Evolutionary conservation across 257 asterid species (phyloP), one percentile per base, ranked within the genome.

Genomic region (Fraxinus cuspidata): DNA sequence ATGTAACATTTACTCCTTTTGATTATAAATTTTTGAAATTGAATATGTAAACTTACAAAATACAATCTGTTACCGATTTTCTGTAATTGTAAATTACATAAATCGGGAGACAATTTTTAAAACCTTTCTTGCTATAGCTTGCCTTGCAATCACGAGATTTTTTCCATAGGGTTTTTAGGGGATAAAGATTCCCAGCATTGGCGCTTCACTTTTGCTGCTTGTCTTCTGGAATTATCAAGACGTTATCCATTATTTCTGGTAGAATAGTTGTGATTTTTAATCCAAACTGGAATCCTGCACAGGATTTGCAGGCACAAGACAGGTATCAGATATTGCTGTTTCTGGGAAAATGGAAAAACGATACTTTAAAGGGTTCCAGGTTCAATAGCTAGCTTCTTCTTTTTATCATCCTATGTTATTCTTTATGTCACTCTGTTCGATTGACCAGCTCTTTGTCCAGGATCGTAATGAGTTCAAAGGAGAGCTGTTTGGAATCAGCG

Each of bases 261-360:
- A 4, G n/a, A 47, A 16, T 47, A 16, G 99, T 95, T 28, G 98
- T 95, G 38, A 90, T 93, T 78, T 95, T 95, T 77, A 96, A 95
- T 82, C 99, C 99, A 67, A 93, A 93, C 84, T 95, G 99, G 98
- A 95, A 95, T 74, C 99, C 97, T 9, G 94, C 99, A 49, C 98
- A 95, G 79, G 98, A 95, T 86, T 77, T 95, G 86, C 99, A 95
- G 88, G 99, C 99, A 18, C 99, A 91, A 83, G 99, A 95, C 53
- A 88, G 98, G 75, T 91, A 31, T 90, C 97, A 31, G 93, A 93
- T 83, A 89, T 93, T 71, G 99, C 99, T 40, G 92, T 93, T 74
- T 84, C 97, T 37, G 99, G 99, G 73, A 91, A 90, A 78, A 88
- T 89, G 90, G 99, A 95, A 65, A 90, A 87, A 63, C 91, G 99